These are phyloP conservation scores for Colletotrichum tamarilloi DNA, from an alignment of 2,329 filamentous ascomycete genomes.

Conservation along the genomic window DNA sequence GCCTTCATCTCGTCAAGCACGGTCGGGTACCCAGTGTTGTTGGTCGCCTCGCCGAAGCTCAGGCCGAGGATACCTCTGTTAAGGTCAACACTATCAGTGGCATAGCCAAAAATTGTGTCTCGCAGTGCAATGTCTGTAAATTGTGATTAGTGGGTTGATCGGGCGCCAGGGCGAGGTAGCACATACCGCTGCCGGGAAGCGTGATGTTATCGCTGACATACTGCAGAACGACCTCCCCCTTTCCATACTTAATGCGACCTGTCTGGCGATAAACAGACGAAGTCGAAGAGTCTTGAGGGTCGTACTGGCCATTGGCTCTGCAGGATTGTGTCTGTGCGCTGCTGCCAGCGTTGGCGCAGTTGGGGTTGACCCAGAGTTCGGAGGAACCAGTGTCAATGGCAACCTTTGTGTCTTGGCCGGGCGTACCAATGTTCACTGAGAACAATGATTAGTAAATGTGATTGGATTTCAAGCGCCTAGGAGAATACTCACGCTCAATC, in stretches of 20 bases:
- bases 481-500: slow-evolving; percentile 31
- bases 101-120: slow-evolving; percentile 45
- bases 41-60: slow-evolving; percentile 41
- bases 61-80: slow-evolving; percentile 47
- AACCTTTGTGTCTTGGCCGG: slow-evolving; percentile 56
- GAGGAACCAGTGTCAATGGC: slow-evolving; percentile 64
- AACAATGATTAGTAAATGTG: not conserved
- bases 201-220: slow-evolving; percentile 45
- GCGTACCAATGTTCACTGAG: slow-evolving; percentile 45
- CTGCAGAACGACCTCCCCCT: slow-evolving; percentile 41
- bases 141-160: not conserved
- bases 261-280: slow-evolving; percentile 28
- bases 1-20: slow-evolving; percentile 43
- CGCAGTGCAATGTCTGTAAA: slow-evolving; percentile 38
- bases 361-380: slow-evolving; percentile 66
- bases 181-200: slow-evolving; percentile 42
- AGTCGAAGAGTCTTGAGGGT: slow-evolving; percentile 40
- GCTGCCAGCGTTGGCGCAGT: slow-evolving; percentile 53
- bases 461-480: too few relatives aligned
- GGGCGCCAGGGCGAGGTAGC: too few relatives aligned
- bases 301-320: slow-evolving; percentile 54
- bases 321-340: slow-evolving; percentile 51
- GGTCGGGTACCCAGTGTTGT: slow-evolving; percentile 43
- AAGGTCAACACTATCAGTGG: slow-evolving; percentile 41
- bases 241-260: slow-evolving; percentile 43